Percentiles rank a stretch among this genome's conserved stretches.
These are phyloP conservation scores for Tetradesmus obliquus DNA, from an alignment of 139 green algal species.

Conservation along the genomic window DNA sequence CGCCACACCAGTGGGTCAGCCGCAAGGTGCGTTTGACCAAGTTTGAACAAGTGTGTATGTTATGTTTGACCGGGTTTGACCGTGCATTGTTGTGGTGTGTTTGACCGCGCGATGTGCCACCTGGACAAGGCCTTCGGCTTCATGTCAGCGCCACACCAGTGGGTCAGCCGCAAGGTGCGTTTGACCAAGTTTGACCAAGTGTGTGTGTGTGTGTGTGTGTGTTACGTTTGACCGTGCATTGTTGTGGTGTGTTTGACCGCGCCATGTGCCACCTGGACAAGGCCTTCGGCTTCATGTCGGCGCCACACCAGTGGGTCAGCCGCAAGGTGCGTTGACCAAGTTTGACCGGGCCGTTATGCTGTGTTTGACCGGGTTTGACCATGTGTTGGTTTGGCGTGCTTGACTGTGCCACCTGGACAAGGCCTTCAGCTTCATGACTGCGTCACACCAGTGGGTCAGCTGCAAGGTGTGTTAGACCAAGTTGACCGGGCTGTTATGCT, in stretches of 20 bases:
- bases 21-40: constrained; percentile 54
- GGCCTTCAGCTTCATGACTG: constrained; percentile 89
- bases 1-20: constrained; percentile 83
- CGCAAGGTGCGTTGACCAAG: constrained; percentile 54
- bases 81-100: constrained; percentile 57
- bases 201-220: too few species aligned
- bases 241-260: constrained; percentile 82
- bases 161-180: constrained; percentile 69
- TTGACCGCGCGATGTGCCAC: constrained; percentile 94
- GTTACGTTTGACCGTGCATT: too few species aligned
- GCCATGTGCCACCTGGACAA: constrained; percentile 97
- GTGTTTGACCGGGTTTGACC: too few species aligned
- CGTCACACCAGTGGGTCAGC: constrained; percentile 75
- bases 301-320: constrained; percentile 51
- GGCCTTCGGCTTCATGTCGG: constrained; percentile 78
- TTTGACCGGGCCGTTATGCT: too few species aligned
- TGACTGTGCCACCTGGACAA: constrained; percentile 97
- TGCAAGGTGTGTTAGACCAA: too few species aligned
- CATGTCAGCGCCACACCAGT: too few species aligned
- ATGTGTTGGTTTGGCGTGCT: constrained; percentile 64
- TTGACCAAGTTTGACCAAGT: too few species aligned
- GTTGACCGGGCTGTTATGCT: too few species aligned
- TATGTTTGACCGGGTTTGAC: too few species aligned
- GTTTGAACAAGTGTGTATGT: too few species aligned
- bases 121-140: constrained; percentile 96